Percentiles rank a stretch among this genome's conserved stretches.
phyloP scores from a whole-genome alignment of 805 yeast genomes.

The Ogataea glucozyma region DNA sequence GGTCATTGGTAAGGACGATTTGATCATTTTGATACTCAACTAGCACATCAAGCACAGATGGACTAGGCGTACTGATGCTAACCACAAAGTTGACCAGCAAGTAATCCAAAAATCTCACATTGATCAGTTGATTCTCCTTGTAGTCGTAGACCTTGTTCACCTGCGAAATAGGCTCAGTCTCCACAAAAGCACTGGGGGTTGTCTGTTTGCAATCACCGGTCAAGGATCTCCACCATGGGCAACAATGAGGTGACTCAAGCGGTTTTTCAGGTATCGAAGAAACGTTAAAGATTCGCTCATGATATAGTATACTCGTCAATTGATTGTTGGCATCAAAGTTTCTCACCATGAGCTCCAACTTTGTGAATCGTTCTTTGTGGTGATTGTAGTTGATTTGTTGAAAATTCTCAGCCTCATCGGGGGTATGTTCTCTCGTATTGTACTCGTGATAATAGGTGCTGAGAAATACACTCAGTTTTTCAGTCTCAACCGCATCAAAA shows the following conservation, averaged over 20 bases:
- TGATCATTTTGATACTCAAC: slow-evolving; percentile 14
- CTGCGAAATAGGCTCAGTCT: slow-evolving; percentile 12
- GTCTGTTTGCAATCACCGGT: background rate
- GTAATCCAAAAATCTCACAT: slow-evolving; percentile 17
- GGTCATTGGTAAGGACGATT: slow-evolving; percentile 16
- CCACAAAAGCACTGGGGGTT: background rate
- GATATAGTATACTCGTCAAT: slow-evolving; percentile 20
- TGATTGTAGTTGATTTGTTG: no score
- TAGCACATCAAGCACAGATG: slow-evolving; percentile 9
- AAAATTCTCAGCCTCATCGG: background rate
- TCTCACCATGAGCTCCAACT: slow-evolving; percentile 23
- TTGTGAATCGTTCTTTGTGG: slow-evolving; percentile 5
- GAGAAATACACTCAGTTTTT: slow-evolving; percentile 16
- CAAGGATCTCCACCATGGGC: slow-evolving; percentile 2
- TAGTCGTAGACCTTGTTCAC: slow-evolving; percentile 22
- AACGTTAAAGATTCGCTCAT: slow-evolving; percentile 21
- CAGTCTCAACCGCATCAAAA: slow-evolving; percentile 19
- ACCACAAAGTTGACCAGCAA: slow-evolving; percentile 15
- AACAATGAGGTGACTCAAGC: background rate
- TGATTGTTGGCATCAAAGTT: slow-evolving; percentile 12
- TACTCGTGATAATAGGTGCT: slow-evolving; percentile 11
- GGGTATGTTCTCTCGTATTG: background rate
- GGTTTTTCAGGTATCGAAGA: slow-evolving; percentile 2
- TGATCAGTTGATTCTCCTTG: slow-evolving; percentile 15
- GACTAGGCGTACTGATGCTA: slow-evolving; percentile 6